These are phyloP conservation scores for Ramalina intermedia DNA, from an alignment of 495 filamentous ascomycete species.

Conservation along the genomic window DNA sequence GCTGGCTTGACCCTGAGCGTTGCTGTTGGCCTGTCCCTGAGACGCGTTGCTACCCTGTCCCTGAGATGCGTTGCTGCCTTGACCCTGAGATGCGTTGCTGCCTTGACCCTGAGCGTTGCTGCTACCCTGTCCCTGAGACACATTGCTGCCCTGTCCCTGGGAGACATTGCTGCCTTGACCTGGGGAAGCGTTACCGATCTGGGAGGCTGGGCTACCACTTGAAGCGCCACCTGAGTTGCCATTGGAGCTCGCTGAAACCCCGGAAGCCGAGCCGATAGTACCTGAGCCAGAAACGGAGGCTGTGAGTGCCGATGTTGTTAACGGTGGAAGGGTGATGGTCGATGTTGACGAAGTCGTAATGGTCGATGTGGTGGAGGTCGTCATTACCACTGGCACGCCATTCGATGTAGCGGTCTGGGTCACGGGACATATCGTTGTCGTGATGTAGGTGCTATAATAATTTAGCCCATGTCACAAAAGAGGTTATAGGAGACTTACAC, in stretches of 20 bases:
- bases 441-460: background rate
- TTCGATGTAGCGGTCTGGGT: slow-evolving; percentile 3
- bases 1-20: background rate
- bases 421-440: slow-evolving; percentile 7
- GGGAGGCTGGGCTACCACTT: background rate
- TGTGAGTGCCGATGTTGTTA: background rate
- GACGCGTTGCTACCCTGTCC: background rate
- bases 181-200: background rate
- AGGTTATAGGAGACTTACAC: background rate
- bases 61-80: background rate
- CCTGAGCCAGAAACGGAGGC: background rate
- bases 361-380: slow-evolving; percentile 1
- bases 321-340: background rate
- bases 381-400: background rate
- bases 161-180: background rate
- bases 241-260: background rate
- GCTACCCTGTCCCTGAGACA: background rate
- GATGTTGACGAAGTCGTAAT: slow-evolving; percentile 4
- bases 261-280: background rate
- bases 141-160: background rate
- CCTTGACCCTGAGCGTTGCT: background rate
- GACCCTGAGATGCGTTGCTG: background rate
- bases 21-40: background rate
- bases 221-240: background rate
- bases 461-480: background rate